A percentile compares a stretch with the other conserved stretches of the same genome.
Evolutionary conservation across 331 rosid genomes (phyloP).

Genomic region (Pyrus hybrid): DNA sequence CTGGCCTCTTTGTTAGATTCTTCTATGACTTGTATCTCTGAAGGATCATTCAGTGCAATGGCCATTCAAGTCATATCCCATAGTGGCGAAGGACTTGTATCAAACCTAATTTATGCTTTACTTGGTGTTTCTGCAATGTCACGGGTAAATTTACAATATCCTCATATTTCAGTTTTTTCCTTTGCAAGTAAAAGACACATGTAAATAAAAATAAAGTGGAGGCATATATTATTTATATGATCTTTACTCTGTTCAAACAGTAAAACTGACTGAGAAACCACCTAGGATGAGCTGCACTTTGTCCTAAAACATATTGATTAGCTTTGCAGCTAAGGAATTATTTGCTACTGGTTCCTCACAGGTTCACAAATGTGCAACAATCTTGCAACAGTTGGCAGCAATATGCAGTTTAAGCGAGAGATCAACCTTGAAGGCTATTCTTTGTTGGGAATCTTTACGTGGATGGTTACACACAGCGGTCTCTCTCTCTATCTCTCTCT

Average conservation of each 20-base stretch:
- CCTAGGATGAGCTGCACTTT: not conserved
- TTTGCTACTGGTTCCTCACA: conserved; percentile 20
- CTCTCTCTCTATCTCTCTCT: conserved; percentile 27
- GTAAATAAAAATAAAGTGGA: not conserved
- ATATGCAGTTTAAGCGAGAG: conserved; percentile 79
- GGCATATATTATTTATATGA: not conserved
- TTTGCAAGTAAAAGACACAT: not conserved
- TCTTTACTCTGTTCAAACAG: not conserved
- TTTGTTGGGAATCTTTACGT: conserved; percentile 77
- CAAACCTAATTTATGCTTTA: conserved; percentile 89
- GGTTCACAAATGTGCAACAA: conserved; percentile 98
- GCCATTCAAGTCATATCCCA: conserved; percentile 69
- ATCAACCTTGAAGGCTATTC: conserved; percentile 61
- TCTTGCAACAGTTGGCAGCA: conserved; percentile 91
- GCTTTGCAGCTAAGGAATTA: conserved; percentile 2
- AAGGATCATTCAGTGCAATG: conserved; percentile 62
- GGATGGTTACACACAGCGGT: conserved; percentile 93
- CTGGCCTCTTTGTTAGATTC: conserved; percentile 62
- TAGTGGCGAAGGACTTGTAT: conserved; percentile 92
- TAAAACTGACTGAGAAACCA: not conserved
- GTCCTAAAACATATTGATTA: not conserved
- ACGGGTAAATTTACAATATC: conserved; percentile 46
- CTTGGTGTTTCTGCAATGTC: conserved; percentile 99
- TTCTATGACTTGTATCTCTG: conserved; percentile 36
- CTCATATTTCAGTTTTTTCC: not conserved